Evolutionary conservation across 2,329 filamentous ascomycete species (phyloP).

Genomic region (Rhinocladiella similis): DNA sequence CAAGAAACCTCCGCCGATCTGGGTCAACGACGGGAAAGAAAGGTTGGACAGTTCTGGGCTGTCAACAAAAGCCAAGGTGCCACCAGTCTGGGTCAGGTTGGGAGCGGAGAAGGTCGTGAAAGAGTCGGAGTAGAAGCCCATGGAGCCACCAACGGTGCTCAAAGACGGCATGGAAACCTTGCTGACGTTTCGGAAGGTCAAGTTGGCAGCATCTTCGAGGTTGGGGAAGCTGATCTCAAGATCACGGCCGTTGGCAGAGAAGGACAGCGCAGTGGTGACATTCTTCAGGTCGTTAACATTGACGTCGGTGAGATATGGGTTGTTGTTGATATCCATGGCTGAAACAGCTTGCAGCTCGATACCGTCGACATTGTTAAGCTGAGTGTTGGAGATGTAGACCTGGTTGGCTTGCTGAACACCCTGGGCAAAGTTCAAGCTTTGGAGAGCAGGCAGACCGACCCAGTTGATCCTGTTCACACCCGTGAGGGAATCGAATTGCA

Average conservation of each 20-base stretch:
- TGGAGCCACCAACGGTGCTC: constrained; percentile 69
- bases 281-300: constrained; percentile 72
- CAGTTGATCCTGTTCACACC: constrained; percentile 68
- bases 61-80: constrained; percentile 58
- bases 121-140: constrained; percentile 79
- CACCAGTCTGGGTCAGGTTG: constrained; percentile 47
- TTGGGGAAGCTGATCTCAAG: constrained; percentile 75
- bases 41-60: constrained; percentile 68
- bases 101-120: constrained; percentile 46
- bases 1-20: constrained; percentile 75
- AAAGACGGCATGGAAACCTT: constrained; percentile 73
- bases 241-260: constrained; percentile 76
- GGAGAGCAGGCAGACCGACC: constrained; percentile 67
- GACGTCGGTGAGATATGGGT: constrained; percentile 74
- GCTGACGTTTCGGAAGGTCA: constrained; percentile 80
- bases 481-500: constrained; percentile 67
- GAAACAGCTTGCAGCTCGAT: constrained; percentile 75
- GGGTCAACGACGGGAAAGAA: constrained; percentile 67
- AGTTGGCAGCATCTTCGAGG: constrained; percentile 74
- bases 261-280: constrained; percentile 67
- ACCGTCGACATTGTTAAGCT: constrained; percentile 73
- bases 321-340: constrained; percentile 84
- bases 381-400: constrained; percentile 82
- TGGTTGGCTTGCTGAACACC: constrained; percentile 66
- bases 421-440: constrained; percentile 60